Conservation (phyloP, 202 grass and related monocot species). For the Sporobolus alterniflorus region DNA sequence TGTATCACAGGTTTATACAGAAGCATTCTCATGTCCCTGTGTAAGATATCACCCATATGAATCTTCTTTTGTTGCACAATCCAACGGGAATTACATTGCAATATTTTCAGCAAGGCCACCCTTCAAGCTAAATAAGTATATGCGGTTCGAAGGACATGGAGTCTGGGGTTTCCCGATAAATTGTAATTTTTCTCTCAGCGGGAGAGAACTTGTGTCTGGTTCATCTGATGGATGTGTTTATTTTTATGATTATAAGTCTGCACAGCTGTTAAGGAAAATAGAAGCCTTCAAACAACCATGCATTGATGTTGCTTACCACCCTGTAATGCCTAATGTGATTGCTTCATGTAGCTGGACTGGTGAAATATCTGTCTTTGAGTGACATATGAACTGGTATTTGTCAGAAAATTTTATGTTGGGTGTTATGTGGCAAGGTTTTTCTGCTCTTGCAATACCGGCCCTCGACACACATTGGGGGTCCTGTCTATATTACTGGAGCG, state of each 20-base stretch:
- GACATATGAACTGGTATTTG: neutral
- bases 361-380: constrained; percentile 78
- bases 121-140: constrained; percentile 84
- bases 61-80: constrained; percentile 81
- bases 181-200: constrained; percentile 70
- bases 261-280: constrained; percentile 52
- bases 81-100: constrained; percentile 90
- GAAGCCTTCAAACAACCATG: constrained; percentile 79
- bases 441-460: neutral
- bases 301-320: constrained; percentile 72
- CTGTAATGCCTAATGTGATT: constrained; percentile 68
- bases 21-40: constrained; percentile 86
- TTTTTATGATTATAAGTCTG: constrained; percentile 71
- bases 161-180: constrained; percentile 90
- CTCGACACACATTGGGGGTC: neutral
- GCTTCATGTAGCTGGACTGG: constrained; percentile 86
- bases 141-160: constrained; percentile 79
- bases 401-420: neutral
- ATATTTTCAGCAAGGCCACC: constrained; percentile 71
- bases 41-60: constrained; percentile 87
- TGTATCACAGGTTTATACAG: constrained; percentile 75
- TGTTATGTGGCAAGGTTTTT: neutral
- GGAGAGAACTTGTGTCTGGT: constrained; percentile 73
- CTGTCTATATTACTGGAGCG: neutral
- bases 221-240: constrained; percentile 86